These are phyloP conservation scores for Clonostachys rosea DNA, from an alignment of 2,329 filamentous ascomycete genomes.

Conservation along the genomic window DNA sequence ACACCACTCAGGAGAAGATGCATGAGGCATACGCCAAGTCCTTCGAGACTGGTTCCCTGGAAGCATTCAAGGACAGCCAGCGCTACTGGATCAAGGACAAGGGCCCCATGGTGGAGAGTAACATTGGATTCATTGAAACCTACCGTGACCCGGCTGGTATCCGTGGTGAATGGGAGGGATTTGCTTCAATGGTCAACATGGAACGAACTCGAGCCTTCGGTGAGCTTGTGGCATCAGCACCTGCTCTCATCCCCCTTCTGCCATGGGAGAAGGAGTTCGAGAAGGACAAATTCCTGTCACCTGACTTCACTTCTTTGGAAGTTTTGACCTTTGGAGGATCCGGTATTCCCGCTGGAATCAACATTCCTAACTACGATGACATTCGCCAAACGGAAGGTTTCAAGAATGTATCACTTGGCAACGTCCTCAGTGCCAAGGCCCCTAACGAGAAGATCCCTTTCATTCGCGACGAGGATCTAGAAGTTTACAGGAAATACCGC, in stretches of 20 bases:
- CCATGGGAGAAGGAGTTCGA: constrained; percentile 89
- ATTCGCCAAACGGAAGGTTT: constrained; percentile 81
- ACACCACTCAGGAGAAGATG: constrained; percentile 72
- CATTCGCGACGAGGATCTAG: constrained; percentile 73
- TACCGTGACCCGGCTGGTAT: constrained; percentile 80
- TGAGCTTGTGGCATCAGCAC: constrained; percentile 76
- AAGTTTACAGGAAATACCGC: constrained; percentile 75
- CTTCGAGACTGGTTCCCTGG: constrained; percentile 68
- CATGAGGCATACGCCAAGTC: constrained; percentile 69
- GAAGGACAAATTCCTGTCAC: constrained; percentile 91
- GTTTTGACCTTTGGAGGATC: constrained; percentile 73
- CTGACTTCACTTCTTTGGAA: constrained; percentile 93
- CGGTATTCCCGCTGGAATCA: constrained; percentile 65
- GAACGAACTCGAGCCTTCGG: constrained; percentile 87
- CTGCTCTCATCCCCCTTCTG: constrained; percentile 78
- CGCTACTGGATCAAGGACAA: constrained; percentile 80
- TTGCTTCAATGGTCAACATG: constrained; percentile 81
- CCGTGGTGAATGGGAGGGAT: constrained; percentile 81
- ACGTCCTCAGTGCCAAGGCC: constrained; percentile 86
- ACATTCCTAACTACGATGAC: constrained; percentile 69
- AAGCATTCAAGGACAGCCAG: constrained; percentile 77
- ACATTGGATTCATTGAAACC: constrained; percentile 82
- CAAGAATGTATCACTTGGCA: constrained; percentile 92
- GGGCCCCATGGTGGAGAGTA: constrained; percentile 73
- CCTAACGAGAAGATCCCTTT: constrained; percentile 92